Percentiles rank a stretch among this genome's conserved stretches.
Evolutionary conservation across 2,329 filamentous ascomycete species (phyloP).

Genomic region (Beauveria sp.): DNA sequence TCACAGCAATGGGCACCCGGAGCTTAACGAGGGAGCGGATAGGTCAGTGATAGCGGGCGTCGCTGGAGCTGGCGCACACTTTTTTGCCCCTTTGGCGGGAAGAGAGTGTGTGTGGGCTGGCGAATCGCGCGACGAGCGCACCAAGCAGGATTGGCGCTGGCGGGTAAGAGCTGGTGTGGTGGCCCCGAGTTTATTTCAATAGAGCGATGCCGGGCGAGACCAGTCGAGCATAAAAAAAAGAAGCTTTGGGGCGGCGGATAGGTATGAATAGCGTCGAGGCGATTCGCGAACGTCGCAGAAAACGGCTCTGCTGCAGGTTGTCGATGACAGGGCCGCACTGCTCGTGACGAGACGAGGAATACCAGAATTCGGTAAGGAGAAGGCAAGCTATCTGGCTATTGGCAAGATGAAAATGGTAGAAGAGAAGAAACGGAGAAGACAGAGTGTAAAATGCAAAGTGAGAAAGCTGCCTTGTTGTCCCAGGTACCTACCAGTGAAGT

Average conservation of each 20-base stretch:
- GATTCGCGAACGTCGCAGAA: not conserved
- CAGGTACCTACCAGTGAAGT: not conserved
- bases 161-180: not conserved
- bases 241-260: slow-evolving; percentile 6
- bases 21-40: not conserved
- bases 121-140: not conserved
- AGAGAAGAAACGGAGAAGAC: slow-evolving; percentile 10
- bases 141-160: not conserved
- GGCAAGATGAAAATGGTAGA: not conserved
- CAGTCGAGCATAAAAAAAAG: not conserved
- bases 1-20: not conserved
- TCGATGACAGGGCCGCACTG: not conserved
- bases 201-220: not conserved
- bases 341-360: not conserved
- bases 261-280: not conserved
- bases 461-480: slow-evolving; percentile 9
- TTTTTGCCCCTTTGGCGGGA: not conserved
- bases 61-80: slow-evolving; percentile 7
- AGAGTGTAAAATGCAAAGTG: slow-evolving; percentile 7
- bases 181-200: slow-evolving; percentile 1
- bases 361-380: not conserved
- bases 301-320: not conserved
- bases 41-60: not conserved
- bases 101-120: slow-evolving; percentile 7
- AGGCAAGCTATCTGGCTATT: not conserved